Base-by-base conservation (phyloP, 441 rosid species). In the Pelargonium australe region DNA sequence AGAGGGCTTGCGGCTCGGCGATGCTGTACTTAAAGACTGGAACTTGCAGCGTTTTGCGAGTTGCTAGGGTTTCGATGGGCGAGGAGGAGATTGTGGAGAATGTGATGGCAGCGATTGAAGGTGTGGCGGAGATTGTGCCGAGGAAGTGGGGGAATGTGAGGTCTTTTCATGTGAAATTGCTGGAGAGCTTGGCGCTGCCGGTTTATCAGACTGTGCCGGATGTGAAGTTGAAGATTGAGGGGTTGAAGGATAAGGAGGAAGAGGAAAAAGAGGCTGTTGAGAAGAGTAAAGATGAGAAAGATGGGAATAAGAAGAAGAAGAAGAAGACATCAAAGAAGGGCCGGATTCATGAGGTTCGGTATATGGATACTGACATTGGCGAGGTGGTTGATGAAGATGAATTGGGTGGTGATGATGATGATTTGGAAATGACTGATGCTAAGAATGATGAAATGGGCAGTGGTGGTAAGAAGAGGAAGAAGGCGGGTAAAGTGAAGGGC, bases 141-240 rank as follows among this genome's bases (percentile, higher is more conserved):
- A 75, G 77, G 65, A 86, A 88, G 69, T 94, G 99, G 99, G 84
- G 85, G 1, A 85, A 84, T 25, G 75, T 94, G 57, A 83, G 97
- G 83, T 89, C 97, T 11, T 77, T 91, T 60, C 96, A 89, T 83
- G 73, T 91, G 87, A 94, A 94, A 76, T 49, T 94, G 76, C 65
- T 80, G 58, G 94, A 87, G 63, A 94, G 99, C 76, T 71, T 89
- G 84, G 90, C 99, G 0, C 78, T 94, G 75, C 97, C 99, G 12
- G 66, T 94, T 19, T 94, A 89, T 80, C 94, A 94, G 78, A 23
- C 85, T 9, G 83, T 89, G 66, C 96, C 98, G 14, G 96, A 88
- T 75, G 72, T 89, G 78, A 88, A 85, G 81, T 80, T 89, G 70
- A 91, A 74, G 80, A 94, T 94, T 63, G 88, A 81, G 71, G 85